phyloP scores from a whole-genome alignment of 1,284 basidiomycete species.

The Puccinia hordei region DNA sequence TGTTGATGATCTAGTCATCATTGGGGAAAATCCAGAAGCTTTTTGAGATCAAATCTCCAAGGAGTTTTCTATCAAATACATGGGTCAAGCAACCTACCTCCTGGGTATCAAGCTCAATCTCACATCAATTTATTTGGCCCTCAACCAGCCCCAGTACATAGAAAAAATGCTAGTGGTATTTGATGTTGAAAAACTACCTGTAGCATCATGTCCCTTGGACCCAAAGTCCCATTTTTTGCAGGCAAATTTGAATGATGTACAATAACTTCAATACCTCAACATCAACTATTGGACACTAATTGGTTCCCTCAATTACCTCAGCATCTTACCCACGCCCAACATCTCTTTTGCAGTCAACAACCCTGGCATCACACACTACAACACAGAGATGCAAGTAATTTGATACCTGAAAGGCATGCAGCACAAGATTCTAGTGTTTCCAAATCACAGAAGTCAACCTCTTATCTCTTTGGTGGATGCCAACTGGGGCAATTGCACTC shows the following conservation, averaged over 20 bases:
- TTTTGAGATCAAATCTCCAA: background rate
- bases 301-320: slow-evolving; percentile 1
- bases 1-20: background rate
- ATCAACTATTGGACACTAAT: background rate
- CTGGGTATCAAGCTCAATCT: background rate
- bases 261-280: background rate
- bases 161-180: background rate
- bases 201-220: background rate
- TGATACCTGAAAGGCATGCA: background rate
- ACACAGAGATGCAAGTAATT: slow-evolving; percentile 6
- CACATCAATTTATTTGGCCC: background rate
- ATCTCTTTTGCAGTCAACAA: slow-evolving; percentile 1
- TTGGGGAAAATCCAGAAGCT: background rate
- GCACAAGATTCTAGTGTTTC: background rate
- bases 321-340: background rate
- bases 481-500: too few relatives aligned
- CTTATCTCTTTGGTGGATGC: slow-evolving; percentile 13
- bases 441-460: too few relatives aligned
- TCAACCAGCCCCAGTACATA: background rate
- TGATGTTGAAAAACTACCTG: background rate
- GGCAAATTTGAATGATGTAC: background rate
- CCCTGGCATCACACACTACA: background rate
- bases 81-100: background rate
- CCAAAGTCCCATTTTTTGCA: background rate
- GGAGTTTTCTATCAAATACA: slow-evolving; percentile 11